phyloP scores from a whole-genome alignment of 2,329 filamentous ascomycete genomes.

The Trichophyton benhamiae region DNA sequence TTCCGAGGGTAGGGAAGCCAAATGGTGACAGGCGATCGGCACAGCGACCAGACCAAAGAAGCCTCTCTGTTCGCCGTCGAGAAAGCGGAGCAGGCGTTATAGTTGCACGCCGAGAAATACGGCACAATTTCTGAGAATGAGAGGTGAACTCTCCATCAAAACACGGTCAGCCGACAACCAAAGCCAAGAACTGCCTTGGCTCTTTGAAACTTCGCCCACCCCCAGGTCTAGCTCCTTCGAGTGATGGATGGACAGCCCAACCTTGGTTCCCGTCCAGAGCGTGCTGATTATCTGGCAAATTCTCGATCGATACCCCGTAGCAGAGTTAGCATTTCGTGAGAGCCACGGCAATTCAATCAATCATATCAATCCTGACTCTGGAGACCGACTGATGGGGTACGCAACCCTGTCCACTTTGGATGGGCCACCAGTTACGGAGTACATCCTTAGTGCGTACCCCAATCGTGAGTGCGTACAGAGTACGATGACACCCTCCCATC shows the following conservation, averaged over 20 bases:
- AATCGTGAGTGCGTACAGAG: not conserved
- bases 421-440: not conserved
- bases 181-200: slow-evolving; percentile 5
- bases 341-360: not conserved
- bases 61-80: slow-evolving; percentile 16
- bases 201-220: not conserved
- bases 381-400: not conserved
- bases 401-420: not conserved
- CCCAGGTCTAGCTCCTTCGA: slow-evolving; percentile 3
- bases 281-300: not conserved
- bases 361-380: not conserved
- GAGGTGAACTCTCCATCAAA: not conserved
- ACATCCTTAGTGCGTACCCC: not conserved
- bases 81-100: slow-evolving; percentile 23
- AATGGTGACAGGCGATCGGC: slow-evolving; percentile 1
- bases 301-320: not conserved
- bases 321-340: not conserved
- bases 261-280: not conserved
- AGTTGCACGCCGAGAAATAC: slow-evolving; percentile 19
- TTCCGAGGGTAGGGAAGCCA: not conserved
- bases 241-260: slow-evolving; percentile 1
- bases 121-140: not conserved
- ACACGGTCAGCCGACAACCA: slow-evolving; percentile 7
- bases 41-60: not conserved
- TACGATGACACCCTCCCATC: not conserved